Conservation (phyloP, 192 early-diverging fungal genomes). For the Phycomyces nitens region DNA sequence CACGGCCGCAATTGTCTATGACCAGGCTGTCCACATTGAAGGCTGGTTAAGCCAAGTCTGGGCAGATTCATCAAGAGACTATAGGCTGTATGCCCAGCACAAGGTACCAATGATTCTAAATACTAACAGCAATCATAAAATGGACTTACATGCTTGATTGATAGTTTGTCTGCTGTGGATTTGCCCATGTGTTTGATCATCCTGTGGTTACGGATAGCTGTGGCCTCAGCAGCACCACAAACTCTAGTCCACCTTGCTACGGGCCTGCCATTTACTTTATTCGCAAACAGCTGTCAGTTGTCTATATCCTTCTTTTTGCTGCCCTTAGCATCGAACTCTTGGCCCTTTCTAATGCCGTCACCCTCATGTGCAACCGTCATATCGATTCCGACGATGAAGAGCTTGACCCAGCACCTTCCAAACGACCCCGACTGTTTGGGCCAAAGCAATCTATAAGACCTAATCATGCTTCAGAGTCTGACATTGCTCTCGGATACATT, state of each 20-base stretch:
- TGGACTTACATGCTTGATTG: neutral
- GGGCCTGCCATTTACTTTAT: constrained; percentile 3
- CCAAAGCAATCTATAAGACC: neutral
- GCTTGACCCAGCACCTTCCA: neutral
- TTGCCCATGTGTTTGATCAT: constrained; percentile 14
- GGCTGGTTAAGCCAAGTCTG: constrained; percentile 12
- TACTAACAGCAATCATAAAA: neutral
- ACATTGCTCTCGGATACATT: neutral
- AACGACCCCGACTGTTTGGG: neutral
- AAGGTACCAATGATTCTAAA: constrained; percentile 14
- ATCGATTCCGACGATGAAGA: neutral
- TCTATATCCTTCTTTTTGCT: constrained; percentile 14
- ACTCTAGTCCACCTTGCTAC: constrained; percentile 10
- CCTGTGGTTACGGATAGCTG: constrained; percentile 10
- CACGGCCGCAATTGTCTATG: constrained; percentile 20
- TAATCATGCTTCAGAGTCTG: neutral
- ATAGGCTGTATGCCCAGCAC: constrained; percentile 12
- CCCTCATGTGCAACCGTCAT: constrained; percentile 7
- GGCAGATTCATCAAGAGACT: constrained; percentile 7
- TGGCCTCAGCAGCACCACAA: neutral
- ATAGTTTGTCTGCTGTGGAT: constrained; percentile 20
- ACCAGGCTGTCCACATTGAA: constrained; percentile 11
- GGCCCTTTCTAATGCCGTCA: constrained; percentile 17
- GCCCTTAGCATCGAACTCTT: constrained; percentile 7
- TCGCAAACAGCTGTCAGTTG: constrained; percentile 5